phyloP scores from a whole-genome alignment of 768 basidiomycete genomes.

The Boletus barrowsii region DNA sequence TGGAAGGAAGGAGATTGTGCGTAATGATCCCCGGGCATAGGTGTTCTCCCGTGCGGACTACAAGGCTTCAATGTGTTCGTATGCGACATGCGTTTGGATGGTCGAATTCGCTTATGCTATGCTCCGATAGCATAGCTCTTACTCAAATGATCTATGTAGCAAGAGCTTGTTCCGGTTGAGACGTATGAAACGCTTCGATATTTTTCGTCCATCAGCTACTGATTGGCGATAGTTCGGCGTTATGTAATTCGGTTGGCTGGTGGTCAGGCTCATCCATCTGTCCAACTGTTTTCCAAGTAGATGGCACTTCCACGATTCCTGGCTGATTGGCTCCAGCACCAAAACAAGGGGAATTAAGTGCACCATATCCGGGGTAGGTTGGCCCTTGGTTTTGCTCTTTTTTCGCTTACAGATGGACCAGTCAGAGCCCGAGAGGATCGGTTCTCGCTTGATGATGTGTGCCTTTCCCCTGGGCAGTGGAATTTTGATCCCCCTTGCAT shows the following conservation, averaged over 20 bases:
- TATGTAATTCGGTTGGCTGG: neutral
- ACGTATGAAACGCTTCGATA: neutral
- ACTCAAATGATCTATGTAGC: neutral
- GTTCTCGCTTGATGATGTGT: too few species aligned
- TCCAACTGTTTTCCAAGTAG: too few species aligned
- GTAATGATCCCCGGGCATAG: conserved; percentile 16
- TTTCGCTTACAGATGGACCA: too few species aligned
- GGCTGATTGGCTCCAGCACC: too few species aligned
- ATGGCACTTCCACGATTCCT: too few species aligned
- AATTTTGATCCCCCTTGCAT: too few species aligned
- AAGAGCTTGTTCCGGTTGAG: neutral
- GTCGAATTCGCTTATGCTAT: neutral
- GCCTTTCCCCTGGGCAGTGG: too few species aligned
- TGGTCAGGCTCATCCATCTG: too few species aligned
- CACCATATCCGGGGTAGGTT: too few species aligned
- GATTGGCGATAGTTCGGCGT: neutral
- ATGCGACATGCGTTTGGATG: conserved; percentile 15
- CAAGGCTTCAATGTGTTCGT: conserved; percentile 5
- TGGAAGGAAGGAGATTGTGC: conserved; percentile 47
- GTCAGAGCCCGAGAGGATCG: too few species aligned
- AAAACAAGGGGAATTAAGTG: too few species aligned
- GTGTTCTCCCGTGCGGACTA: conserved; percentile 8
- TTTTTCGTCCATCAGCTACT: neutral
- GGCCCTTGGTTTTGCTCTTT: too few species aligned
- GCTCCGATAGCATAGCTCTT: neutral